Evolutionary conservation across 129 eudicot genomes (phyloP).

Genomic region (Lactuca saligna): DNA sequence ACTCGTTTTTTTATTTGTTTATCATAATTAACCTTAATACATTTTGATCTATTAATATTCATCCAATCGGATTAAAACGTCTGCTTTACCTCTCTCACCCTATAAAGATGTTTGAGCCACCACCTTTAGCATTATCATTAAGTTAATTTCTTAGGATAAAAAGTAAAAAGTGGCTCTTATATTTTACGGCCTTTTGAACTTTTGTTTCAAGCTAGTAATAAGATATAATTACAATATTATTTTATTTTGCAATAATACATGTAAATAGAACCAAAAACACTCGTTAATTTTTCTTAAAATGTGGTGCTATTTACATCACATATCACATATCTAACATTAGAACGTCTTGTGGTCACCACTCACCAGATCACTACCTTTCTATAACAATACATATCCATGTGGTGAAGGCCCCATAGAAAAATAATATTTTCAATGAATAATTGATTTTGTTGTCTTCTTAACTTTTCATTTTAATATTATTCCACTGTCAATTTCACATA

Average conservation of each 20-base stretch:
- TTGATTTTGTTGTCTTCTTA: not conserved
- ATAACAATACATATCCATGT: conserved; percentile 6
- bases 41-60: too few relatives aligned
- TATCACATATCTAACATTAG: conserved; percentile 15
- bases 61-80: too few relatives aligned
- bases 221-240: not conserved
- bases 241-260: not conserved
- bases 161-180: not conserved
- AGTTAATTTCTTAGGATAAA: not conserved
- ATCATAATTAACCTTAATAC: too few relatives aligned
- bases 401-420: conserved; percentile 10
- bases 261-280: not conserved
- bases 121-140: too few relatives aligned
- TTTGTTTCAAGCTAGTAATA: too few relatives aligned
- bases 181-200: too few relatives aligned
- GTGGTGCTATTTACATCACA: conserved; percentile 16
- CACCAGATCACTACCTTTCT: conserved; percentile 3
- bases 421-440: not conserved
- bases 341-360: conserved; percentile 26
- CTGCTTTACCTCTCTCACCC: too few relatives aligned
- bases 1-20: too few relatives aligned
- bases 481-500: not conserved
- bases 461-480: not conserved
- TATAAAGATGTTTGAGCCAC: too few relatives aligned
- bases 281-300: not conserved